phyloP scores from a whole-genome alignment of 2,329 filamentous ascomycete species.

The Ophiostoma perfectum region DNA sequence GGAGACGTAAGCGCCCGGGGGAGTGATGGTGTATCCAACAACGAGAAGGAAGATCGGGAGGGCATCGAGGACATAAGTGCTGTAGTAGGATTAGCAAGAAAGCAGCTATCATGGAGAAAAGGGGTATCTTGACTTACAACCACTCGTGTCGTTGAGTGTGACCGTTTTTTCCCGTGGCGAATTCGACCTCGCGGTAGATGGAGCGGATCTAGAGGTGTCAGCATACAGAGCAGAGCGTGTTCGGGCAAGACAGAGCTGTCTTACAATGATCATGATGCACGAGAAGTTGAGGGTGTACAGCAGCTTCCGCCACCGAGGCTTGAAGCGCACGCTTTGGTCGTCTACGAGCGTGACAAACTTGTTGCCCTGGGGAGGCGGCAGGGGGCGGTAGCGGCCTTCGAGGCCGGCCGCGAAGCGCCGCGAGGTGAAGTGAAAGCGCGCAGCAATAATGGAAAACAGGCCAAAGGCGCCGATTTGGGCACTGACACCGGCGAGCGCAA shows the following conservation, averaged over 20 bases:
- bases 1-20: constrained; percentile 33
- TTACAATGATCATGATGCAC: constrained; percentile 31
- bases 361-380: constrained; percentile 23
- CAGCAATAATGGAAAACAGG: constrained; percentile 41
- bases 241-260: not conserved
- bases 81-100: not conserved
- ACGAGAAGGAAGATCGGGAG: constrained; percentile 32
- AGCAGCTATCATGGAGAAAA: constrained; percentile 19
- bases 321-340: constrained; percentile 26
- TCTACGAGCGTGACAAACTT: constrained; percentile 34
- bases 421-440: constrained; percentile 44
- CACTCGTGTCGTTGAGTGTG: constrained; percentile 30
- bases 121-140: constrained; percentile 20
- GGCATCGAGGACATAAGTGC: constrained; percentile 33
- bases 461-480: constrained; percentile 43
- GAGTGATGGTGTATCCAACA: constrained; percentile 30
- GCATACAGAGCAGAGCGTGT: not conserved
- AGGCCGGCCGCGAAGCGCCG: constrained; percentile 34
- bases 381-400: constrained; percentile 30
- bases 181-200: constrained; percentile 33
- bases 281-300: constrained; percentile 34
- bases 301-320: constrained; percentile 35
- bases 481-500: constrained; percentile 35
- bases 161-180: constrained; percentile 29
- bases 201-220: constrained; percentile 27